Evolutionary conservation across 2,329 filamentous ascomycete genomes (phyloP), one percentile per base, ranked within the genome.

Genomic region (Aspergillus versicolor): DNA sequence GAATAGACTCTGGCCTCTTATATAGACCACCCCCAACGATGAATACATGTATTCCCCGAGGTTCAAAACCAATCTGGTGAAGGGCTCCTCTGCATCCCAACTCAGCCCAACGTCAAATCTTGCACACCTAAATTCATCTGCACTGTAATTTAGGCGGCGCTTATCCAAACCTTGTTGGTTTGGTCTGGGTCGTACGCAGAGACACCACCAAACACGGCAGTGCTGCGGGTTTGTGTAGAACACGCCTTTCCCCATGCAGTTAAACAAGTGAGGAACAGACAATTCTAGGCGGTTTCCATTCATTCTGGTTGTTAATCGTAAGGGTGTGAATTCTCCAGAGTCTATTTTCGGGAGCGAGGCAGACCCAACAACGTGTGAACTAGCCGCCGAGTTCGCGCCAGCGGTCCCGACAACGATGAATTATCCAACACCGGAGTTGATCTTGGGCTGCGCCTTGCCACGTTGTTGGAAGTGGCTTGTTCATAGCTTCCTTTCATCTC

Each of bases 141-240:
- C 44, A 57, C 37, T 53, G 50, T 45, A 57, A 57, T 57, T 45
- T 57, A 45, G 50, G 19, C 50, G 55, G 55, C 55, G 55, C 55
- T 57, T 57, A 27, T 48, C 38, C 54, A 45, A 53, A 57, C 55
- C 40, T 43, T 57, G 55, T 54, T 57, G 50, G 55, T 57, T 57
- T 53, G 46, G 47, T 52, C 44, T 48, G 37, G 27, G 40, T 50
- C 40, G 48, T 19, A 51, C 34, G n/a, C 34, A 24, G n/a, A 34
- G 15, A 22, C 49, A 44, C 22, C 37, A 42, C 19, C 17, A 21
- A 43, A 45, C 21, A 45, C 19, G 41, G 53, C 46, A 19, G 32
- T 45, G 48, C 42, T 46, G 54, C 41, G 47, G 27, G 24, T 21
- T 44, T 24, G 34, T 24, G 8, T 17, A 8, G 38, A n/a, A 42